Evolutionary conservation across 2,329 filamentous ascomycete species (phyloP), one percentile per base, ranked within the genome.

Genomic region (Xylariaceae sp.): DNA sequence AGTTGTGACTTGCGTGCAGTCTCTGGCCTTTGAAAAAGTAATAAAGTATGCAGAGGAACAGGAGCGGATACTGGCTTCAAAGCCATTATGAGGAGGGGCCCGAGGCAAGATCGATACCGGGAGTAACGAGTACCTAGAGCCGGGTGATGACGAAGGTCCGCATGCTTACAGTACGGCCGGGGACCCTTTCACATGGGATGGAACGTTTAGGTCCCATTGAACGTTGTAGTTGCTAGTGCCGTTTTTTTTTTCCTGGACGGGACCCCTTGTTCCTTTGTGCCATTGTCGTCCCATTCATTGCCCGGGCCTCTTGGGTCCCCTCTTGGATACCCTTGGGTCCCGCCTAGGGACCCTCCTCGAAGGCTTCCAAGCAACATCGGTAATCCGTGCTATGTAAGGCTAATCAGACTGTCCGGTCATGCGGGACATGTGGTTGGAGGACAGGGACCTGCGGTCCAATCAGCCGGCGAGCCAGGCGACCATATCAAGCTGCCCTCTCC

Each of bases 121-220:
- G 23, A 30, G 23, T 30, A 30, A 30, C 23, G 23, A 30, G 23
- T 41, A 41, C 9, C 37, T 41, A 41, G 37, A 59, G 57, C 47
- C 59, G 50, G 63, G 51, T 45, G 55, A 62, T 60, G 53, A 58
- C 54, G 61, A 37, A 64, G 60, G 54, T 55, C 60, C 58, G 37
- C 50, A 51, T 57, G 64, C 67, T 66, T 63, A 62, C 61, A 30
- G 23, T 30, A 30, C 23, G 23, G 23, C 23, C 23, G 23, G 60
- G 62, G 66, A 50, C 51, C 56, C 52, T 57, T 58, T 51, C 55
- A 56, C 64, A 66, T 63, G 63, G 58, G 60, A 73, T 72, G 71
- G 63, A 73, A 73, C 71, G 71, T 73, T 69, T 69, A 66, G 65
- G 65, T 65, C 15, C 48, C 55, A 47, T 65, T 66, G 63, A 71